Base-by-base conservation (phyloP, 352 stramenopile genomes). In the Achlya hypogyna region DNA sequence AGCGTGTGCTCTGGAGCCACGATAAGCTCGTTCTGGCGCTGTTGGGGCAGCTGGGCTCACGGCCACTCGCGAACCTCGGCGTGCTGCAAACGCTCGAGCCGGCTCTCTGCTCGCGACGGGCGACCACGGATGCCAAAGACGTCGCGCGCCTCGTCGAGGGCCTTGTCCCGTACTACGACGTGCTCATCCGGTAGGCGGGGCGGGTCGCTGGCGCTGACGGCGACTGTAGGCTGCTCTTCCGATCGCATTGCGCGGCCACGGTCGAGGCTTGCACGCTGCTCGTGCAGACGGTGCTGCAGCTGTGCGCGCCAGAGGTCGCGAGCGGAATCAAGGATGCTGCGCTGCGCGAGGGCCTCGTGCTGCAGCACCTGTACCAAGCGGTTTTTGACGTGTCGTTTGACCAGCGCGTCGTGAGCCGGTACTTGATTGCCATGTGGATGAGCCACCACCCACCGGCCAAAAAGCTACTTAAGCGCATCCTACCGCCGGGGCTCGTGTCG, bases 381-480 rank as follows among this genome's bases (percentile, higher is more conserved):
- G 75, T 98, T 25, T 98, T 98, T 66, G 91, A 96, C 56, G 73
- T 89, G 12, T 89, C 84, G n/a, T 95, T 89, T 59, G 90, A 97
- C 53, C 89, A 98, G 70, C 78, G 94, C 14, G 97, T 90, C 53
- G 84, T 98, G 8, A 96, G 82, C 66, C 86, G 95, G 35, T 98
- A 97, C 74, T 71, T 98, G n/a, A 94, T 97, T 20, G 96, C 88
- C 18, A 71, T 98, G 12, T 99, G 93, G 92, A 95, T 98, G 83
- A 95, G 86, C 47, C 87, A 97, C 58, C 82, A 96, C 51, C 72
- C 77, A 29, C 71, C 79, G 32, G 96, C 93, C 40, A 97, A 97
- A 62, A 82, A 88, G 63, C 75, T 98, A 4, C 70, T 99, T 28
- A 72, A 78, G 12, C 79, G 91, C 9, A 96, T 98, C 35, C 77